Evolutionary conservation across 495 filamentous ascomycete genomes (phyloP).

Genomic region (Neurospora sp.): DNA sequence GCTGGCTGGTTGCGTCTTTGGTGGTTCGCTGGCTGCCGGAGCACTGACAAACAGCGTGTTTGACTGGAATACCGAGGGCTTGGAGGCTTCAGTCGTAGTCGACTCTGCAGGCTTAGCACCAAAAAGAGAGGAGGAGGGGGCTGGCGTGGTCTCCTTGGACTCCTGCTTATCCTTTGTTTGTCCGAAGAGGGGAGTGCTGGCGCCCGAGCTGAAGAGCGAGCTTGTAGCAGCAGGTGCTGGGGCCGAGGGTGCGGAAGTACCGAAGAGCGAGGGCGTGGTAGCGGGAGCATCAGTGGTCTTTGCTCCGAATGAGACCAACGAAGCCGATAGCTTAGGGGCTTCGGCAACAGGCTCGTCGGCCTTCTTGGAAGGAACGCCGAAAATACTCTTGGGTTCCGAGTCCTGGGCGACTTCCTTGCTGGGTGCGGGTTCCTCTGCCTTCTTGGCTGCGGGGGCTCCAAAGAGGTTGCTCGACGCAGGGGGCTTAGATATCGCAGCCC

Average conservation of each 20-base stretch:
- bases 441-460: constrained; percentile 10
- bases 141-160: constrained; percentile 7
- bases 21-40: background rate
- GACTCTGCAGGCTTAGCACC: constrained; percentile 8
- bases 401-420: constrained; percentile 5
- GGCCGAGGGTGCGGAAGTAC: constrained; percentile 6
- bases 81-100: constrained; percentile 12
- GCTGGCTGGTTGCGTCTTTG: constrained; percentile 10
- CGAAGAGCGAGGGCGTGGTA: constrained; percentile 17
- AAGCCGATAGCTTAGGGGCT: constrained; percentile 6
- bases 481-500: constrained; percentile 22
- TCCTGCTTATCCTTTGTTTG: constrained; percentile 13
- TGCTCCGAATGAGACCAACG: constrained; percentile 6
- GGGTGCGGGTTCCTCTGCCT: constrained; percentile 8
- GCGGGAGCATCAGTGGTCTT: constrained; percentile 14
- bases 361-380: constrained; percentile 13
- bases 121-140: constrained; percentile 10
- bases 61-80: constrained; percentile 26
- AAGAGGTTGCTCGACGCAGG: constrained; percentile 16
- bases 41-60: constrained; percentile 34
- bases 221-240: background rate
- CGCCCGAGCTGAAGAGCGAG: constrained; percentile 12
- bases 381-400: constrained; percentile 9
- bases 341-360: constrained; percentile 9
- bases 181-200: constrained; percentile 1